Evolutionary conservation across 352 stramenopile species (phyloP).

Genomic region (Phytophthora capsici): DNA sequence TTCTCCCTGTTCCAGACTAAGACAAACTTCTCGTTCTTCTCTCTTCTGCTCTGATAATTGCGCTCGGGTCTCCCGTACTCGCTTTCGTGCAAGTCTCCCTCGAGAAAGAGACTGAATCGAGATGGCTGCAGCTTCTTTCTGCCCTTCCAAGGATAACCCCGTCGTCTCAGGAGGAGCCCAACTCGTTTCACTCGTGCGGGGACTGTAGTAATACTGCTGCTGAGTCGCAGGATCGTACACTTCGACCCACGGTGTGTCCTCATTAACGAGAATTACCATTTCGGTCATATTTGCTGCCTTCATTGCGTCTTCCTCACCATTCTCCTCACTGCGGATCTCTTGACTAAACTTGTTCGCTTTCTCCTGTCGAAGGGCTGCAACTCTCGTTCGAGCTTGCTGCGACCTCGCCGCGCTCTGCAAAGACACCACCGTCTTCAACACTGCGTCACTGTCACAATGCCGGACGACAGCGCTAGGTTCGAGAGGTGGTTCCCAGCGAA

Average conservation of each 20-base stretch:
- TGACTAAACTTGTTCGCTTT: conserved; percentile 5
- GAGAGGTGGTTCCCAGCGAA: conserved; percentile 48
- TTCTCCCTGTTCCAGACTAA: conserved; percentile 1
- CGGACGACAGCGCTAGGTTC: conserved; percentile 30
- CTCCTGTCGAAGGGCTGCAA: conserved; percentile 43
- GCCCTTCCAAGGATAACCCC: conserved; percentile 48
- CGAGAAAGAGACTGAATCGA: conserved; percentile 63
- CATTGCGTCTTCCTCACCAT: neutral
- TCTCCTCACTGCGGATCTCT: neutral
- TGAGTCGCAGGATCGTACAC: conserved; percentile 67
- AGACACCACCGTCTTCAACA: conserved; percentile 50
- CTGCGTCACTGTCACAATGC: conserved; percentile 46
- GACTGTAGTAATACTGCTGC: conserved; percentile 68
- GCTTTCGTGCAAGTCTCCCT: conserved; percentile 42
- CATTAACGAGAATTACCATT: neutral
- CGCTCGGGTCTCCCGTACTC: conserved; percentile 14
- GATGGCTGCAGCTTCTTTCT: conserved; percentile 54
- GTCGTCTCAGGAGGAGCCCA: conserved; percentile 52
- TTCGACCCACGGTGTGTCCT: conserved; percentile 53
- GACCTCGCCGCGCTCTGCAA: conserved; percentile 61
- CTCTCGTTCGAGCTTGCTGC: conserved; percentile 47
- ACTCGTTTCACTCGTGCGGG: conserved; percentile 48
- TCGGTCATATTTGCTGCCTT: neutral
- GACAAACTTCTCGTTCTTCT: neutral
- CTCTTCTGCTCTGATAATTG: neutral